Evolutionary conservation across 1,284 basidiomycete species (phyloP).

Genomic region (Trichosporon faecale): DNA sequence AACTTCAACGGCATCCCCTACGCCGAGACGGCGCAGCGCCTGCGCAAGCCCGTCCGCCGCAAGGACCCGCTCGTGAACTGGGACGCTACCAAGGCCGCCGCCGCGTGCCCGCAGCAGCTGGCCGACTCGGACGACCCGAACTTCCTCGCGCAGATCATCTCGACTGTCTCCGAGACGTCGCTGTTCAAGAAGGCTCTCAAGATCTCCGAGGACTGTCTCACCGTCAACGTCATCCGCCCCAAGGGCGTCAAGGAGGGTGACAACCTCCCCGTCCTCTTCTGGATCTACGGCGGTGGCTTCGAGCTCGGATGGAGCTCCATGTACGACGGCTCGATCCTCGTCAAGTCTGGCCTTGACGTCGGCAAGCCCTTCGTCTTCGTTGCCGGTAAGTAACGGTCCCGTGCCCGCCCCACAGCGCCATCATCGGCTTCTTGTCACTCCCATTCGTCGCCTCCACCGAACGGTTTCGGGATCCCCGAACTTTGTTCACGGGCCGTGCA

Average conservation of each 20-base stretch:
- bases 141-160: constrained; percentile 10
- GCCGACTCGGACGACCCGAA: constrained; percentile 9
- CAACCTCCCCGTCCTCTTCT: constrained; percentile 39
- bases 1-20: constrained; percentile 60
- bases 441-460: neutral
- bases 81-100: constrained; percentile 14
- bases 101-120: constrained; percentile 21
- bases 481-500: neutral
- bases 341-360: constrained; percentile 10
- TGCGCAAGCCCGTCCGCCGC: constrained; percentile 53
- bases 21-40: constrained; percentile 54
- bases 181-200: constrained; percentile 16
- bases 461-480: neutral
- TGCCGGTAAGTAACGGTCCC: constrained; percentile 34
- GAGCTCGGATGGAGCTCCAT: constrained; percentile 26
- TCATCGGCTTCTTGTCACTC: neutral
- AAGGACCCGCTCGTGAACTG: constrained; percentile 33
- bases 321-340: constrained; percentile 22
- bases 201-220: constrained; percentile 32
- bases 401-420: neutral
- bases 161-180: neutral
- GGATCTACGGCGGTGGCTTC: constrained; percentile 39
- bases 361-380: constrained; percentile 57
- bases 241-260: constrained; percentile 23
- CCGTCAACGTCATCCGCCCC: constrained; percentile 29